These are phyloP conservation scores for Drosera spatulata DNA, from an alignment of 179 eudicot genomes.

Conservation along the genomic window DNA sequence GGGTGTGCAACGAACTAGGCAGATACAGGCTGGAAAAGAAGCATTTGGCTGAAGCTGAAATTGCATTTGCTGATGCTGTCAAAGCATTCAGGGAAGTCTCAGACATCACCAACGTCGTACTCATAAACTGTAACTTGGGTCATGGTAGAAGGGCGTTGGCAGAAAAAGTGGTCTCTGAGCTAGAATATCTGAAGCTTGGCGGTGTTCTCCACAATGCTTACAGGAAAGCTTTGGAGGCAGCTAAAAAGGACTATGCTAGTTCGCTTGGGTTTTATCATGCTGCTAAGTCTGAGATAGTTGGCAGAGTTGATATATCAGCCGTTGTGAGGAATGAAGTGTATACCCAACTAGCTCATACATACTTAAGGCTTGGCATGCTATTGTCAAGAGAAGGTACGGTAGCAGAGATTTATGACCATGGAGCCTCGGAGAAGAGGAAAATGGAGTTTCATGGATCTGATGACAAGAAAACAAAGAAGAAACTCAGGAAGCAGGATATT, in stretches of 20 bases:
- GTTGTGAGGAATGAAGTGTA: conserved; percentile 55
- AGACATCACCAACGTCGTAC: conserved; percentile 65
- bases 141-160: conserved; percentile 90
- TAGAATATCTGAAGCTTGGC: conserved; percentile 44
- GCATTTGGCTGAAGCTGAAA: conserved; percentile 66
- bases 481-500: conserved; percentile 46
- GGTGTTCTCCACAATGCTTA: conserved; percentile 40
- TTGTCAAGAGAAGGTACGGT: conserved; percentile 67
- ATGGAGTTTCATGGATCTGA: conserved; percentile 12
- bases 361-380: conserved; percentile 88
- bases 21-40: conserved; percentile 60
- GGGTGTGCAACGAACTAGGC: conserved; percentile 97
- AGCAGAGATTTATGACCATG: conserved; percentile 48
- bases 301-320: conserved; percentile 21
- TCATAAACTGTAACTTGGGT: conserved; percentile 85
- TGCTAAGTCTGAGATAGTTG: conserved; percentile 59
- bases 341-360: conserved; percentile 92
- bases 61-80: conserved; percentile 74
- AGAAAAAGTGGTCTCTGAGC: conserved; percentile 57
- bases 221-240: conserved; percentile 53
- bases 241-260: conserved; percentile 57
- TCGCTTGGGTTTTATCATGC: conserved; percentile 69
- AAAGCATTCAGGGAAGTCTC: conserved; percentile 65
- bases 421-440: conserved; percentile 26
- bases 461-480: conserved; percentile 33